Evolutionary conservation across 2,329 filamentous ascomycete genomes (phyloP).

Genomic region (Zasmidium citrigriseum): DNA sequence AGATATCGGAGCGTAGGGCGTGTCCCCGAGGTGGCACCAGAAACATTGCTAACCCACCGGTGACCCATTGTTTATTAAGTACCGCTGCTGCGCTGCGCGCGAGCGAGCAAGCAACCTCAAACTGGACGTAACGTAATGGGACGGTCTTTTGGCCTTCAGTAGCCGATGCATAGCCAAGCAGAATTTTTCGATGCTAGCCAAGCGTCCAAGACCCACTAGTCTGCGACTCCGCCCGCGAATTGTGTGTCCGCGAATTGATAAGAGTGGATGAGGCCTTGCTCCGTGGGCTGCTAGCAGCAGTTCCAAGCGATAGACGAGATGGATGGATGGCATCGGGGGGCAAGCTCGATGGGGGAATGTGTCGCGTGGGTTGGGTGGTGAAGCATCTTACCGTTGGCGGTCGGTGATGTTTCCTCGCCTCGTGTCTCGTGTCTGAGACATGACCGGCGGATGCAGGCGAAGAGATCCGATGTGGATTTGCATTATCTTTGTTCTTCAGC

Average conservation of each 20-base stretch:
- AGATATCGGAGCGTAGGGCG: not conserved
- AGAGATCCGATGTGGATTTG: no score
- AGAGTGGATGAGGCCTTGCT: slow-evolving; percentile 1
- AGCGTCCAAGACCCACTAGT: slow-evolving; percentile 2
- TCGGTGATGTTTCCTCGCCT: no score
- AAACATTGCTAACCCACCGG: not conserved
- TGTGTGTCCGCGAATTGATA: slow-evolving; percentile 2
- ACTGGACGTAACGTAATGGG: slow-evolving; percentile 3
- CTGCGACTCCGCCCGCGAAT: not conserved
- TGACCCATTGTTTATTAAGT: slow-evolving; percentile 9
- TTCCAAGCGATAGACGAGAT: slow-evolving; percentile 5
- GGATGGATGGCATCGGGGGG: not conserved
- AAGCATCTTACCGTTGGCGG: not conserved
- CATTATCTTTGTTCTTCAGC: no score
- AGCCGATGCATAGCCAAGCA: slow-evolving; percentile 1
- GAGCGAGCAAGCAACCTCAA: no score
- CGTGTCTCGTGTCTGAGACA: no score
- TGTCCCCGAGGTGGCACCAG: not conserved
- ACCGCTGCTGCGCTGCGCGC: not conserved
- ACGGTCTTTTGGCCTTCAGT: not conserved
- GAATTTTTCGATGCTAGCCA: slow-evolving; percentile 2
- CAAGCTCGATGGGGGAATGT: not conserved
- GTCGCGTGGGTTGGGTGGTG: not conserved
- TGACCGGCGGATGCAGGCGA: no score
- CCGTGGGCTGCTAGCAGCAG: slow-evolving; percentile 1